Conservation (phyloP, 352 stramenopile genomes). For the Aphanomyces astaci region DNA sequence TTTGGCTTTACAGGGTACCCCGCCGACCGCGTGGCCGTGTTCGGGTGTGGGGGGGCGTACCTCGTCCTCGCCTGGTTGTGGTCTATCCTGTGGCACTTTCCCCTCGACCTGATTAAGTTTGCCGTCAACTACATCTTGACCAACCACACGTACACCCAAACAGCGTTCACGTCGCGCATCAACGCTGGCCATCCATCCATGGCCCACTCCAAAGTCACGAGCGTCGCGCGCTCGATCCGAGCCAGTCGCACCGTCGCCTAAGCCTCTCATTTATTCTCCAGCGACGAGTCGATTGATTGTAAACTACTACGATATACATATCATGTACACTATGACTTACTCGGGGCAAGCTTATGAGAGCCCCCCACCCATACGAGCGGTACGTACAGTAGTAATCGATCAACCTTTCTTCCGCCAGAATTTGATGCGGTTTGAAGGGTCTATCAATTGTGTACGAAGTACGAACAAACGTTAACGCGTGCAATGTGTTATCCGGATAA, state of each 20-base stretch:
- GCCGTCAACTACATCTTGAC: conserved; percentile 53
- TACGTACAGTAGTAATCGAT: too few relatives aligned
- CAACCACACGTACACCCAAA: conserved; percentile 49
- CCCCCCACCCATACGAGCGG: too few relatives aligned
- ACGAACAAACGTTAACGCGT: too few relatives aligned
- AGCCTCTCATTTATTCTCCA: too few relatives aligned
- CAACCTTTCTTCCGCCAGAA: too few relatives aligned
- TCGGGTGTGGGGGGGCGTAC: conserved; percentile 54
- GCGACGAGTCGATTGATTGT: too few relatives aligned
- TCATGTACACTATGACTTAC: too few relatives aligned
- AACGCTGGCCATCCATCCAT: conserved; percentile 65
- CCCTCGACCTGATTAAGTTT: conserved; percentile 72
- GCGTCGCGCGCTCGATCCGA: conserved; percentile 52
- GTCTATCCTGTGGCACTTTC: conserved; percentile 61
- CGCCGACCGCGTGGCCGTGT: conserved; percentile 51
- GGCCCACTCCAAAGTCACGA: conserved; percentile 49
- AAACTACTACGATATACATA: too few relatives aligned
- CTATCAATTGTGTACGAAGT: too few relatives aligned
- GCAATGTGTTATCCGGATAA: too few relatives aligned
- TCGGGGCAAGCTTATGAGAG: too few relatives aligned
- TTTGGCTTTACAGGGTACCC: conserved; percentile 63
- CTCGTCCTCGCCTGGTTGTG: conserved; percentile 59
- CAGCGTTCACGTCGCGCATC: conserved; percentile 66
- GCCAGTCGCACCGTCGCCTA: conserved; percentile 28
- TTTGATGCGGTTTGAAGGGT: too few relatives aligned